Conservation (phyloP, 2,329 filamentous ascomycete species). For the Calonectria pseudoreteaudii region DNA sequence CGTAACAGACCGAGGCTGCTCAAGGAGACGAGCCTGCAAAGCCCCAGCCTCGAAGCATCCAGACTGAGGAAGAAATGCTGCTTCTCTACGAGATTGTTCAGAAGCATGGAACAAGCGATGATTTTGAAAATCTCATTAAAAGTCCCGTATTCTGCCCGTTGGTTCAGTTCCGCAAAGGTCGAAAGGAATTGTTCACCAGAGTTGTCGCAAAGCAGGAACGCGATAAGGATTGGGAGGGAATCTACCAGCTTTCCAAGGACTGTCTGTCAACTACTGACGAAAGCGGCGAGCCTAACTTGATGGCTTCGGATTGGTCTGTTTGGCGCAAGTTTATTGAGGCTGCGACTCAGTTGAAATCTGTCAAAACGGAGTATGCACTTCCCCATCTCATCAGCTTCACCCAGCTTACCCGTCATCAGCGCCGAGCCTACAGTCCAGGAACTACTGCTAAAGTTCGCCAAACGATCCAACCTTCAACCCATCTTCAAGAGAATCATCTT, state of each 20-base stretch:
- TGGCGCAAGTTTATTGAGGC: conserved; percentile 56
- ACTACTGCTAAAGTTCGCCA: conserved; percentile 46
- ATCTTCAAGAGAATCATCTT: conserved; percentile 55
- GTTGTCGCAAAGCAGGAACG: conserved; percentile 52
- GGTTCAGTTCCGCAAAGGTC: conserved; percentile 57
- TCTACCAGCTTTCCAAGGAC: conserved; percentile 58
- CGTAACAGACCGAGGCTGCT: conserved; percentile 32
- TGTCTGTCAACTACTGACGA: conserved; percentile 56
- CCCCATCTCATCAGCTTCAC: not conserved
- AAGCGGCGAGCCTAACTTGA: conserved; percentile 51
- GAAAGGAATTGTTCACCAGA: conserved; percentile 61
- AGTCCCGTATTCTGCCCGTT: conserved; percentile 57
- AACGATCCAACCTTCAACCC: conserved; percentile 45
- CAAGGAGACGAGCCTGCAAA: conserved; percentile 34
- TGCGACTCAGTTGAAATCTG: conserved; percentile 48
- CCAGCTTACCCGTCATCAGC: conserved; percentile 37
- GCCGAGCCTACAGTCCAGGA: conserved; percentile 41
- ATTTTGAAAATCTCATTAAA: conserved; percentile 53
- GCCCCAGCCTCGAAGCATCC: conserved; percentile 48
- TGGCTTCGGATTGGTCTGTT: conserved; percentile 59
- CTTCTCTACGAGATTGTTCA: conserved; percentile 62
- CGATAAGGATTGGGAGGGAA: conserved; percentile 54
- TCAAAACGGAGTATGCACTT: conserved; percentile 48
- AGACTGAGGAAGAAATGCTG: conserved; percentile 62
- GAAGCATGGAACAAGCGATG: conserved; percentile 55